phyloP scores from a whole-genome alignment of 805 yeast species.

The Yamadazyma sp. region DNA sequence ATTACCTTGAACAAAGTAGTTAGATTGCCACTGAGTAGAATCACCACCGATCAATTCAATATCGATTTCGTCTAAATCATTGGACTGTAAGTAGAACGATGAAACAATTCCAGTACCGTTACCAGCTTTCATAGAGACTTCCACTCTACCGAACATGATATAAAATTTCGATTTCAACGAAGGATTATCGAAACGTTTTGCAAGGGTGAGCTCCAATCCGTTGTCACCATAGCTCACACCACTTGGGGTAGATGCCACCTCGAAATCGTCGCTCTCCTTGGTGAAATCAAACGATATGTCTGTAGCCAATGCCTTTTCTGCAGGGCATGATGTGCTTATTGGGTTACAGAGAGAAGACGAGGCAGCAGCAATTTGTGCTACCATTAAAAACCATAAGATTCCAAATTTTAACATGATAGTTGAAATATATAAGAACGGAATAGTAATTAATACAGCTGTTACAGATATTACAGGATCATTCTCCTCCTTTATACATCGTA shows the following conservation, averaged over 20 bases:
- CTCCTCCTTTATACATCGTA: slow-evolving; percentile 1
- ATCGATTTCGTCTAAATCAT: slow-evolving; percentile 86
- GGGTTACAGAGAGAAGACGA: slow-evolving; percentile 25
- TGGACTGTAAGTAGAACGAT: slow-evolving; percentile 72
- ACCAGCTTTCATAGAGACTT: slow-evolving; percentile 63
- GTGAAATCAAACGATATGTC: slow-evolving; percentile 54
- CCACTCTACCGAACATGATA: slow-evolving; percentile 83
- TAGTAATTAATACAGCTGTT: too few relatives aligned
- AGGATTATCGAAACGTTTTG: slow-evolving; percentile 70
- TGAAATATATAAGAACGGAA: background rate
- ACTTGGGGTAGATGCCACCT: slow-evolving; percentile 38
- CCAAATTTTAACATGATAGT: background rate
- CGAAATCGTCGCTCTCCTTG: slow-evolving; percentile 44
- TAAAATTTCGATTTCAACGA: slow-evolving; percentile 71
- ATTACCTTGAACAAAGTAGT: slow-evolving; percentile 78
- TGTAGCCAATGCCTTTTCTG: slow-evolving; percentile 62
- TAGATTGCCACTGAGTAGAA: slow-evolving; percentile 67
- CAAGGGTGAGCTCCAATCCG: slow-evolving; percentile 61
- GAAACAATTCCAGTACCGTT: slow-evolving; percentile 77
- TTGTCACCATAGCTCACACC: slow-evolving; percentile 39
- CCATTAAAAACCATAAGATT: background rate
- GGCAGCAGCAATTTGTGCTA: slow-evolving; percentile 12
- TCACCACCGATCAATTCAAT: slow-evolving; percentile 85
- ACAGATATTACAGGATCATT: background rate
- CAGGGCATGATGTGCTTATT: slow-evolving; percentile 22